Conservation (phyloP, 768 basidiomycete species). For the Mrakia blollopis region DNA sequence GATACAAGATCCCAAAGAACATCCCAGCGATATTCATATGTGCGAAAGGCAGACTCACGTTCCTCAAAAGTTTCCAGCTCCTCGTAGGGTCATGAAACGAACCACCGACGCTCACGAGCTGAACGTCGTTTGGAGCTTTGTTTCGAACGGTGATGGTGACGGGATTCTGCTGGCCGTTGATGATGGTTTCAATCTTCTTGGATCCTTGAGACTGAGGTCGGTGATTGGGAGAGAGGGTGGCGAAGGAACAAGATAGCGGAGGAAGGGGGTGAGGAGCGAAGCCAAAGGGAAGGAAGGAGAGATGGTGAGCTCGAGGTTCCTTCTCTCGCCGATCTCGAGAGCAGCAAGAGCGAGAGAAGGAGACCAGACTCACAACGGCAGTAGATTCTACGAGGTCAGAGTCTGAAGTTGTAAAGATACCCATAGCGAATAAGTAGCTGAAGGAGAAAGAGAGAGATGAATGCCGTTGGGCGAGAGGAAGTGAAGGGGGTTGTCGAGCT, state of each 20-base stretch:
- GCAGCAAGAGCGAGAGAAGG: not conserved
- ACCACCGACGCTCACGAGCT: not conserved
- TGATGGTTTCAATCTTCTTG: not conserved
- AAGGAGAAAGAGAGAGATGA: not conserved
- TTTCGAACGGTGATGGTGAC: not conserved
- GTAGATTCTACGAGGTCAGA: not conserved
- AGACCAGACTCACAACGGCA: not conserved
- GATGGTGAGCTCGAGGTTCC: not conserved
- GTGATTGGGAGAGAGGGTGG: not conserved
- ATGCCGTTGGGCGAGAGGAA: not conserved
- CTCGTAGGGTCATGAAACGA: not conserved
- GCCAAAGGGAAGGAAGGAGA: not conserved
- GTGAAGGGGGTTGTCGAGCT: too few relatives aligned
- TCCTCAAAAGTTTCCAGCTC: not conserved
- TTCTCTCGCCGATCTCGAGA: not conserved
- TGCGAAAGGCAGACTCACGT: not conserved
- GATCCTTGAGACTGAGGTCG: not conserved
- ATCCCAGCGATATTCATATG: too few relatives aligned
- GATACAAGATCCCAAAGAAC: too few relatives aligned
- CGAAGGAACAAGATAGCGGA: not conserved
- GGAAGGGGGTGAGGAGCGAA: not conserved
- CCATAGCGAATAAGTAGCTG: not conserved
- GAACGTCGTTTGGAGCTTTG: not conserved
- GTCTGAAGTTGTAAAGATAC: not conserved
- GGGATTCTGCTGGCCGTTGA: constrained; percentile 1